Base-by-base conservation (phyloP, 176 grass and related monocot species). In the Rhynchospora pubera region DNA sequence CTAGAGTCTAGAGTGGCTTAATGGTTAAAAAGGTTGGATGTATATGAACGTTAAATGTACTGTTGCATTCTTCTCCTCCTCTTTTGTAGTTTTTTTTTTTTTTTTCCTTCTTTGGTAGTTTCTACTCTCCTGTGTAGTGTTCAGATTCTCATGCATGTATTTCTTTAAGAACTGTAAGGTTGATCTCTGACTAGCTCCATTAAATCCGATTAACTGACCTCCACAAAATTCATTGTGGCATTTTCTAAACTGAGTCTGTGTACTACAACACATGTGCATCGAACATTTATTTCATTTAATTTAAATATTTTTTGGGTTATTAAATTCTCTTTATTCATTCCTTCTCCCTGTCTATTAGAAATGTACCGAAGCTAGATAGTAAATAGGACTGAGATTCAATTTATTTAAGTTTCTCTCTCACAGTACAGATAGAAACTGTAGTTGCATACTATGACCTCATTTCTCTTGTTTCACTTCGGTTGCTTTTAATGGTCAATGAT, bases 41-140 rank as follows among this genome's bases (percentile, higher is more conserved):
- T 47, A 52, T 28, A 53, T 21, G 65, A 45, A 69, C 22, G 23
- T 51, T 51, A 8, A 30, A 75, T 18, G 26, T 28, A 82, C 79
- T 82, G 79, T 82, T 82, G 79, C 32, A 65, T 82, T 61, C 50
- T 56, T 77, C 44, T 65, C 44, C 44, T 82, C 19, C 61, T 66
- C 21, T 66, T 53, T 47, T 56, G 21, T 82, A 48, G 57, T 39
- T 59, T 44, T 24, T 39, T 59, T 44, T 24, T 47, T 64, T 50
- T 82, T 43, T 66, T 65, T 82, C 51, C 48, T 32, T 77, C 48
- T 30, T 77, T 16, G 13, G 0, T 32, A 26, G 6, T 73, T 73
- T 6, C 72, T 76, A n/a, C 9, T 72, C 45, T 43, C 22, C 11
- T 56, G 32, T 12, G 9, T 75, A 16, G 65, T n/a, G 65, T 53